Evolutionary conservation across 2,329 filamentous ascomycete species (phyloP).

Genomic region (Arthrobotrys sphaeroides): DNA sequence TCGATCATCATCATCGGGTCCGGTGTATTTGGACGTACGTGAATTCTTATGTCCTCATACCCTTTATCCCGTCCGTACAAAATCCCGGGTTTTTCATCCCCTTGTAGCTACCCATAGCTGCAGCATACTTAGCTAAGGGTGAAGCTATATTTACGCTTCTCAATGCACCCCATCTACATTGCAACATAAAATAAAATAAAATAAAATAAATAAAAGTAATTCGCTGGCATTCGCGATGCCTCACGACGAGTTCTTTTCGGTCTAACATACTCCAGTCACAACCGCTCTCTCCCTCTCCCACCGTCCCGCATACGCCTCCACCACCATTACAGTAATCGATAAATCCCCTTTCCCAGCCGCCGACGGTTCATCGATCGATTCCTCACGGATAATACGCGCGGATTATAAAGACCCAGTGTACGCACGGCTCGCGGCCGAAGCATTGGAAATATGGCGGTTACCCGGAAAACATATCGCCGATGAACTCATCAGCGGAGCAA

Average conservation of each 20-base stretch:
- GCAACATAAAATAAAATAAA: neutral
- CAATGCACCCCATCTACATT: neutral
- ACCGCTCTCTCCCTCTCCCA: constrained; percentile 56
- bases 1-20: constrained; percentile 75
- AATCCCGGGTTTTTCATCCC: constrained; percentile 55
- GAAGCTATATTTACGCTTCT: neutral
- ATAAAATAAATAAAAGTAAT: constrained; percentile 55
- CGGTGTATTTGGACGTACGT: constrained; percentile 69
- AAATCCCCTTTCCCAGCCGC: constrained; percentile 69
- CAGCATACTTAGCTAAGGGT: neutral
- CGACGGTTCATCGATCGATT: constrained; percentile 71
- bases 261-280: constrained; percentile 55
- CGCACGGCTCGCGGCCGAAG: constrained; percentile 74
- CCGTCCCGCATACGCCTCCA: constrained; percentile 67
- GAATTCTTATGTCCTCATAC: constrained; percentile 62
- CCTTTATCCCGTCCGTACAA: constrained; percentile 59
- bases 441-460: constrained; percentile 74
- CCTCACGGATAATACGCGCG: constrained; percentile 71
- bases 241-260: constrained; percentile 58
- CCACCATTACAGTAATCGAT: constrained; percentile 71
- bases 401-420: constrained; percentile 88
- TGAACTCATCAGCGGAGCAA: constrained; percentile 16
- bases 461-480: constrained; percentile 48
- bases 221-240: constrained; percentile 7
- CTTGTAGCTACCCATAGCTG: neutral